phyloP scores from a whole-genome alignment of 306 rosid genomes.

The Heteromeles arbutifolia region DNA sequence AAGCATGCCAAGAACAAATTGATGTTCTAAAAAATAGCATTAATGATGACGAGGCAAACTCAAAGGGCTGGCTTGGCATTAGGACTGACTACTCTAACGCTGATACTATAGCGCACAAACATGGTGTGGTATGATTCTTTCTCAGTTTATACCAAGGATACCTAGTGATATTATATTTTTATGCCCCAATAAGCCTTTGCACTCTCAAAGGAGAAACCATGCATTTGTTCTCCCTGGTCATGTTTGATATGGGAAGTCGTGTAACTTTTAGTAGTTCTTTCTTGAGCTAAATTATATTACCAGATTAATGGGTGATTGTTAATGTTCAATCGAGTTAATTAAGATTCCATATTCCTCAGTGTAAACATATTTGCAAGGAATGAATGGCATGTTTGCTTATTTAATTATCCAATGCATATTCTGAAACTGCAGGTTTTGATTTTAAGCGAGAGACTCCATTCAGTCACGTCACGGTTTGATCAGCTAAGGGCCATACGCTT shows the following conservation, averaged over 20 bases:
- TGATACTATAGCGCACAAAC: constrained; percentile 89
- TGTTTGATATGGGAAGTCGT: neutral
- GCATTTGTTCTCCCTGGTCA: neutral
- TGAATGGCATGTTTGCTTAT: constrained; percentile 2
- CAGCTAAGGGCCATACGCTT: constrained; percentile 89
- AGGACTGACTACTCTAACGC: constrained; percentile 53
- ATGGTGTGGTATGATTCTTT: constrained; percentile 82
- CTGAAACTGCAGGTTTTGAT: constrained; percentile 55
- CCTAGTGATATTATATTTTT: neutral
- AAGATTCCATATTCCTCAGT: neutral
- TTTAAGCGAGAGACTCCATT: constrained; percentile 87
- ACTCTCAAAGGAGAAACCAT: neutral
- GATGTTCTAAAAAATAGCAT: constrained; percentile 78
- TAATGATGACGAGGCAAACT: constrained; percentile 51
- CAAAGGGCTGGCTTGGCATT: constrained; percentile 88
- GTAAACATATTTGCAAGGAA: neutral
- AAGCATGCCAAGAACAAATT: constrained; percentile 91
- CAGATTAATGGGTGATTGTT: neutral
- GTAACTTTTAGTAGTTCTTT: neutral
- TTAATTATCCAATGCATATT: constrained; percentile 11
- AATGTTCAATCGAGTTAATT: neutral
- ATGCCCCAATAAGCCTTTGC: neutral
- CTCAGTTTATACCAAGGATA: neutral
- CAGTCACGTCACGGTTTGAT: constrained; percentile 82
- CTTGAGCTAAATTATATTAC: neutral